Percentiles rank a stretch among this genome's conserved stretches.
Conservation (phyloP, 179 eudicot genomes). For the Sideroxylon spinosum region DNA sequence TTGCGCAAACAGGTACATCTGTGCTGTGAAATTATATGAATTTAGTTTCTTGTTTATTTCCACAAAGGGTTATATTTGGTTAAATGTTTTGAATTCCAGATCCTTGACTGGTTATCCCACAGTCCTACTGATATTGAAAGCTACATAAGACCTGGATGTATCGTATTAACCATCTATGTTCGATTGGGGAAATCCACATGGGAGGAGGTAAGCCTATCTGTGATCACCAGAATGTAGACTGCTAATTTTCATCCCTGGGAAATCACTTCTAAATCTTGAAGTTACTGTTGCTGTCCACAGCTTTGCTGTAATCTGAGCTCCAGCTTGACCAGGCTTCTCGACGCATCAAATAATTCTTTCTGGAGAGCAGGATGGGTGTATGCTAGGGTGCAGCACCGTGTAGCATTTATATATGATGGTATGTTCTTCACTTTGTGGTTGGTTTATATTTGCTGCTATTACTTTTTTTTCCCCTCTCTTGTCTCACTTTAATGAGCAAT, state of each 20-base stretch:
- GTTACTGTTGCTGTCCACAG: slow-evolving; percentile 36
- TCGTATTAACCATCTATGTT: slow-evolving; percentile 69
- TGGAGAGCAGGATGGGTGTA: slow-evolving; percentile 94
- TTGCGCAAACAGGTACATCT: slow-evolving; percentile 63
- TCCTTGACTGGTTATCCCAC: slow-evolving; percentile 76
- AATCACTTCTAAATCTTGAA: background rate
- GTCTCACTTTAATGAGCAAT: background rate
- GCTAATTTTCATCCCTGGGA: background rate
- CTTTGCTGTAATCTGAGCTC: slow-evolving; percentile 55
- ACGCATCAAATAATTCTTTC: slow-evolving; percentile 54
- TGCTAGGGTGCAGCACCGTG: slow-evolving; percentile 59
- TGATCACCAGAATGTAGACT: slow-evolving; percentile 13
- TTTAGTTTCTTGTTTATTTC: background rate
- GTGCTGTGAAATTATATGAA: background rate
- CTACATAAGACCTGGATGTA: slow-evolving; percentile 91
- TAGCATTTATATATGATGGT: slow-evolving; percentile 70
- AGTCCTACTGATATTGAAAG: slow-evolving; percentile 90
- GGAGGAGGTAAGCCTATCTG: slow-evolving; percentile 64
- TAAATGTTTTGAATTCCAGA: slow-evolving; percentile 36
- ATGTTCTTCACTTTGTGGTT: slow-evolving; percentile 20
- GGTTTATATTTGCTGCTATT: background rate
- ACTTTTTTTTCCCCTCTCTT: background rate
- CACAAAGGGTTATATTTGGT: background rate
- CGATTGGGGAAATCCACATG: slow-evolving; percentile 57
- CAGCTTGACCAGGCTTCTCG: slow-evolving; percentile 62